These are phyloP conservation scores for Paragyromitra xinjiangensis DNA, from an alignment of 495 filamentous ascomycete genomes.

Conservation along the genomic window DNA sequence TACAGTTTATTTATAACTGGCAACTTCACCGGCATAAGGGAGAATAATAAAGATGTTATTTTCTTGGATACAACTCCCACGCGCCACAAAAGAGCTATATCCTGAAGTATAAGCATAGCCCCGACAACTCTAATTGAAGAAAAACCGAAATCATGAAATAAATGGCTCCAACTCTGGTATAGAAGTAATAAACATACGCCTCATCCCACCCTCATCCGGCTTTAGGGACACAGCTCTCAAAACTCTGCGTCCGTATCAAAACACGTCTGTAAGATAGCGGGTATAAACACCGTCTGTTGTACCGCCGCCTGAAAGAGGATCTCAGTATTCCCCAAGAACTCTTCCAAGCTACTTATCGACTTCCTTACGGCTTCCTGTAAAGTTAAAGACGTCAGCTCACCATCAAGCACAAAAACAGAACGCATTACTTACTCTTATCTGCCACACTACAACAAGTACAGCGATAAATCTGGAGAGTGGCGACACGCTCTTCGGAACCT, in stretches of 20 bases:
- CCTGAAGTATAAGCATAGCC: background rate
- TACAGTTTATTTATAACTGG: too few relatives aligned
- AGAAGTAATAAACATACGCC: background rate
- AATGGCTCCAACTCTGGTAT: background rate
- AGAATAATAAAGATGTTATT: too few relatives aligned
- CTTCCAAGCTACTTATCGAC: constrained; percentile 14
- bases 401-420: background rate
- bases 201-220: too few relatives aligned
- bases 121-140: background rate
- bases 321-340: constrained; percentile 17
- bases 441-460: constrained; percentile 34
- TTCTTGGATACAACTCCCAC: too few relatives aligned
- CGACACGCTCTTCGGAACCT: constrained; percentile 18
- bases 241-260: constrained; percentile 34
- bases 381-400: background rate
- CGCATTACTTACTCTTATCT: constrained; percentile 25
- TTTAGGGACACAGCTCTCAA: background rate
- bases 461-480: constrained; percentile 25
- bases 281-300: constrained; percentile 7
- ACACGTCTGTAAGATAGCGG: constrained; percentile 28
- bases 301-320: constrained; percentile 12
- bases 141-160: background rate
- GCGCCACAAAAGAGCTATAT: too few relatives aligned
- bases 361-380: constrained; percentile 15
- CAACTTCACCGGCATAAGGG: too few relatives aligned